phyloP scores from a whole-genome alignment of 1,284 basidiomycete genomes.

The Amylostereum chailletii region DNA sequence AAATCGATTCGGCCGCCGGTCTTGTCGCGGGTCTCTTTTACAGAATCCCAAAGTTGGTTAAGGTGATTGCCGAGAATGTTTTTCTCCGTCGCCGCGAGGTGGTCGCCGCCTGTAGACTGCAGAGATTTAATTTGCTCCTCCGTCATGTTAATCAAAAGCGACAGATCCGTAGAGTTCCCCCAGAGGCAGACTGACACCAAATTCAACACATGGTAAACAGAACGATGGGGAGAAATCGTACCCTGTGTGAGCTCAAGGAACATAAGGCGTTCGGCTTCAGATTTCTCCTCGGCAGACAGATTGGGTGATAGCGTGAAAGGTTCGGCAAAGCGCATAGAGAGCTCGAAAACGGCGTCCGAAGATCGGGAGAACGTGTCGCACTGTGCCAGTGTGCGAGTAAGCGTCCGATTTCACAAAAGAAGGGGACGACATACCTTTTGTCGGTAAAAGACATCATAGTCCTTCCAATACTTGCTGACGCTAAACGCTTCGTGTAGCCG shows the following conservation, averaged over 20 bases:
- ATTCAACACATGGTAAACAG: slow-evolving; percentile 11
- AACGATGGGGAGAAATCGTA: slow-evolving; percentile 22
- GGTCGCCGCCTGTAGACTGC: slow-evolving; percentile 95
- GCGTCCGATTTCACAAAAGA: background rate
- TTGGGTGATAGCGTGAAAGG: slow-evolving; percentile 64
- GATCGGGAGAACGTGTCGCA: slow-evolving; percentile 97
- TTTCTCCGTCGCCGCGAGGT: slow-evolving; percentile 93
- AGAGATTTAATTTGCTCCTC: slow-evolving; percentile 97
- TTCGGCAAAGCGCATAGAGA: slow-evolving; percentile 88
- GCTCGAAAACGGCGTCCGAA: slow-evolving; percentile 87
- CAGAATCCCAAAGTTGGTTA: slow-evolving; percentile 73
- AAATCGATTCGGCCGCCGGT: slow-evolving; percentile 86
- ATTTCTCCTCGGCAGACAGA: slow-evolving; percentile 47
- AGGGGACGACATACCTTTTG: slow-evolving; percentile 53
- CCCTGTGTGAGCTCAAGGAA: slow-evolving; percentile 91
- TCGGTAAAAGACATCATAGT: slow-evolving; percentile 88
- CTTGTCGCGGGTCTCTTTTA: slow-evolving; percentile 58
- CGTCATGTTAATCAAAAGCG: slow-evolving; percentile 95
- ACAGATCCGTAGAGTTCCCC: slow-evolving; percentile 97
- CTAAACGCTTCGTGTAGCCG: slow-evolving; percentile 95
- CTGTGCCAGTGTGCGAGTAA: slow-evolving; percentile 25
- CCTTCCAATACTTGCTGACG: slow-evolving; percentile 84
- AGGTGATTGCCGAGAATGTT: slow-evolving; percentile 90
- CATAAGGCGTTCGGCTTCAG: slow-evolving; percentile 80
- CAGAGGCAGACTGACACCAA: slow-evolving; percentile 70